Conservation (phyloP, 2,329 filamentous ascomycete species). For the Fusarium praegraminearum region DNA sequence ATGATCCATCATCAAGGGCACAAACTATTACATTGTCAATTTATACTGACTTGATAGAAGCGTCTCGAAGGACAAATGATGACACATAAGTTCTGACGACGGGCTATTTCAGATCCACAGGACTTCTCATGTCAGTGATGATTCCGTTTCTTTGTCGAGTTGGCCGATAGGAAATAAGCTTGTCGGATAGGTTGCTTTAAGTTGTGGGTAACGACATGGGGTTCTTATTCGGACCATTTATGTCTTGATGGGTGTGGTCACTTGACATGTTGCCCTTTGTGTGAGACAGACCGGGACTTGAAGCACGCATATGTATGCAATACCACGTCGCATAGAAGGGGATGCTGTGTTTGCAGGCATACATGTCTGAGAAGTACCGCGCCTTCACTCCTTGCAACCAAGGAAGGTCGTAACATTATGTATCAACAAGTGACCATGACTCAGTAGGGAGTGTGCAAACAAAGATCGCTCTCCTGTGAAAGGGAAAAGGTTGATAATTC, state of each 20-base stretch:
- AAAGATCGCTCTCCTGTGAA: not conserved
- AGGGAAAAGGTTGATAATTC: not conserved
- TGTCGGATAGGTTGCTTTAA: not conserved
- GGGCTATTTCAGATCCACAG: not conserved
- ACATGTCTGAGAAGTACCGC: not conserved
- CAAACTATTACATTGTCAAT: not conserved
- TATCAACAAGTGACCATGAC: not conserved
- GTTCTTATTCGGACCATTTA: not conserved
- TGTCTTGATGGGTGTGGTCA: not conserved
- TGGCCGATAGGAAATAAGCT: conserved; percentile 1
- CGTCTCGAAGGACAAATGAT: not conserved
- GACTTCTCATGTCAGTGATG: not conserved
- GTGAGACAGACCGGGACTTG: not conserved
- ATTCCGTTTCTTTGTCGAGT: not conserved
- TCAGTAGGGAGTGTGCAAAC: not conserved
- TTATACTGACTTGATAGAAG: not conserved
- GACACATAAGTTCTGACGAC: not conserved
- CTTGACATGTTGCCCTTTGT: conserved; percentile 18
- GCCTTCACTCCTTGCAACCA: not conserved
- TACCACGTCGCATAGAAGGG: conserved; percentile 2
- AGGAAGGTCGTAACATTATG: not conserved
- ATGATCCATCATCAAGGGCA: too few relatives aligned
- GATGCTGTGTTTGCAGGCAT: not conserved
- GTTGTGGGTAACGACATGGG: not conserved
- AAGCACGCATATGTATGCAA: conserved; percentile 5